Evolutionary conservation across 2,329 filamentous ascomycete species (phyloP), one percentile per base, ranked within the genome.

Genomic region (Tricladium varicosporioides): DNA sequence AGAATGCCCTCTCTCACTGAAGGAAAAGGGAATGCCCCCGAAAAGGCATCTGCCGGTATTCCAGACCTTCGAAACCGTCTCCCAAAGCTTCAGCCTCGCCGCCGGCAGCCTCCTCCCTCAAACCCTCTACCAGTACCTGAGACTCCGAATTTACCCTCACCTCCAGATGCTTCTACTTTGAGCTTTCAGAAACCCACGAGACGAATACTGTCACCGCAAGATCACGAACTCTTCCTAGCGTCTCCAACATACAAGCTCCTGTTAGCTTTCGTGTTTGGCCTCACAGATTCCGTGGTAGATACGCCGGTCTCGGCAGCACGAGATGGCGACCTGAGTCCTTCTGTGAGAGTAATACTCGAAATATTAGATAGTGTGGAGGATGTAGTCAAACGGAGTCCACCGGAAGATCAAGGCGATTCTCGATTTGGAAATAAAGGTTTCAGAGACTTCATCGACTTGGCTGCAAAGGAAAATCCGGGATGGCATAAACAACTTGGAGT

Each of bases 361-460:
- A 84, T 97, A 16, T 79, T 99, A 10, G 80, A 87, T 33, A 80
- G 86, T 53, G 83, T 89, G 8, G 85, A 91, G 53, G 72, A 76
- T 5, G 78, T 93, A 1, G 80, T 96, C 5, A 75, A 79, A 13
- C 75, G 80, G 51, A 86, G 88, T 52, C 94, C 94, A 0, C 87
- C 94, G 0, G 81, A 93, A 64, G 92, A 97, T 62, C 89, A 92
- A 48, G 88, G 85, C 31, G 92, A 92, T 47, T 96, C 92, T 8
- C 83, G 94, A 22, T 99, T 99, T 72, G 95, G 94, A 48, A 99
- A 99, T 75, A 92, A 92, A 64, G 85, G 89, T 1, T 99, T 99
- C 75, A 85, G 91, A 50, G 80, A 83, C 57, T 92, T 95, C 67
- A 81, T 97, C 55, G 89, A 91, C 70, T 76, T 89, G 15, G 80